Percentiles rank a stretch among this genome's conserved stretches.
Evolutionary conservation across 2,329 filamentous ascomycete genomes (phyloP).

Genomic region (Nectriaceae sp.): DNA sequence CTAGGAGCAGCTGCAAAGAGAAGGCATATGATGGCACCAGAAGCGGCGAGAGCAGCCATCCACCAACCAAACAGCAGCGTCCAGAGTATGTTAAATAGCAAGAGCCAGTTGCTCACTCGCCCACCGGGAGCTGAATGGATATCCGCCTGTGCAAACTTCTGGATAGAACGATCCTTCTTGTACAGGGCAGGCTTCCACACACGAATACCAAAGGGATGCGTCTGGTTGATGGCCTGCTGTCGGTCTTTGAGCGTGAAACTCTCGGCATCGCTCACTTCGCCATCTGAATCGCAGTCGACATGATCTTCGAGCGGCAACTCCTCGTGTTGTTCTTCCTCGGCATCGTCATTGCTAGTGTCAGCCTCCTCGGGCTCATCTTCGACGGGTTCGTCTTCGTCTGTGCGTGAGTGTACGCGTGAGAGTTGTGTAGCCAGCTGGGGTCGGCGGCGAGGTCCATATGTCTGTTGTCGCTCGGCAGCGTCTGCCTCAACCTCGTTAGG

Average conservation of each 20-base stretch:
- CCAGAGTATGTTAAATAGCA: constrained; percentile 89
- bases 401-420: constrained; percentile 45
- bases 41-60: constrained; percentile 75
- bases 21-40: constrained; percentile 78
- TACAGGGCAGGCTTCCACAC: constrained; percentile 99
- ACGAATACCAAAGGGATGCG: constrained; percentile 96
- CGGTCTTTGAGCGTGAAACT: constrained; percentile 97
- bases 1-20: constrained; percentile 77
- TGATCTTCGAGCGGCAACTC: constrained; percentile 49
- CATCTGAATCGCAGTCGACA: constrained; percentile 66
- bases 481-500: constrained; percentile 77
- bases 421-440: constrained; percentile 35
- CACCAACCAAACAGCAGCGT: constrained; percentile 94
- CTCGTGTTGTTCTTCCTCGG: constrained; percentile 33
- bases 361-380: constrained; percentile 22
- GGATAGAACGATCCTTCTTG: constrained; percentile 95
- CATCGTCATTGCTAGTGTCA: constrained; percentile 29
- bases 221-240: constrained; percentile 97
- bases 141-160: constrained; percentile 93
- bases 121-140: constrained; percentile 94
- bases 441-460: constrained; percentile 37
- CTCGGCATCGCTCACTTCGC: constrained; percentile 83
- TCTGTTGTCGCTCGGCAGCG: constrained; percentile 49
- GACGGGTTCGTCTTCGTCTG: constrained; percentile 24
- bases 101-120: constrained; percentile 79